Percentiles rank a stretch among this genome's conserved stretches.
Evolutionary conservation across 345 rosid genomes (phyloP).

Genomic region (Fremontodendron californicum): DNA sequence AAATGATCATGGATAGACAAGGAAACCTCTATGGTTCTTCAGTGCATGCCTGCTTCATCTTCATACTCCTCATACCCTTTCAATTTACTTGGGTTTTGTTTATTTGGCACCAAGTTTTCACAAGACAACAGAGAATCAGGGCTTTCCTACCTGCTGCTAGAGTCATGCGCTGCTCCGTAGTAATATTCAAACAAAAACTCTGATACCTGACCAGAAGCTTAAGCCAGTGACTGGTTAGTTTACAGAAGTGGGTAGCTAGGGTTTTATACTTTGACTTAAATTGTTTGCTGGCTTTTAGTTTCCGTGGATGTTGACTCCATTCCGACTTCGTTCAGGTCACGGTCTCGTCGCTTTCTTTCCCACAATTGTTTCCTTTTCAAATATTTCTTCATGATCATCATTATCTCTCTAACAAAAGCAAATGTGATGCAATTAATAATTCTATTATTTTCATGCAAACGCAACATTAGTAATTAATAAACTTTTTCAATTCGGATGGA

Average conservation of each 20-base stretch:
- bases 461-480: neutral
- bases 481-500: neutral
- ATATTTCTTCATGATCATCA: neutral
- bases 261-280: constrained; percentile 17
- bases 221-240: neutral
- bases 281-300: constrained; percentile 25
- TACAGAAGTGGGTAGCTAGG: constrained; percentile 17
- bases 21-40: neutral
- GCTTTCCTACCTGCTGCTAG: neutral
- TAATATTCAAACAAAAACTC: neutral
- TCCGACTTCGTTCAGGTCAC: constrained; percentile 18
- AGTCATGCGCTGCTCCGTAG: no score
- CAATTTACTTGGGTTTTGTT: neutral
- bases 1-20: neutral
- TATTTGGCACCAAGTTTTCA: neutral
- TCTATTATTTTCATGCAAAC: neutral
- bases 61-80: neutral
- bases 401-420: neutral
- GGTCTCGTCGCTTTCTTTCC: constrained; percentile 15
- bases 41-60: neutral
- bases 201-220: neutral
- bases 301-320: constrained; percentile 33
- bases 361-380: neutral
- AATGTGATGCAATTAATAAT: neutral
- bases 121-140: neutral